phyloP scores from a whole-genome alignment of 2,329 filamentous ascomycete genomes.

The Metarhizium guizhouense region DNA sequence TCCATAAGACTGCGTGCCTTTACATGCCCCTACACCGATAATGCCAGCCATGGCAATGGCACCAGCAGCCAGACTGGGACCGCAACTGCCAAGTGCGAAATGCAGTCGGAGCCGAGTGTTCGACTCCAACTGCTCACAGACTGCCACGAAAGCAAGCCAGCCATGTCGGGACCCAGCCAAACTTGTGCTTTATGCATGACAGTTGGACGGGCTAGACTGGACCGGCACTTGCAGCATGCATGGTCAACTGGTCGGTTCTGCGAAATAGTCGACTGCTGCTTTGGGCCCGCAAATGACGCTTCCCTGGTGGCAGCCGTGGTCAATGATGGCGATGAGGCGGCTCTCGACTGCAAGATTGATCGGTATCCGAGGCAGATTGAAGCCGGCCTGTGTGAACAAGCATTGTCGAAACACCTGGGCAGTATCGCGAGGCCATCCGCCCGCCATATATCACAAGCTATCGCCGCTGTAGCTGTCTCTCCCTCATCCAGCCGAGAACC shows the following conservation, averaged over 20 bases:
- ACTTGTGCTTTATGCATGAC: slow-evolving; percentile 13
- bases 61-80: not conserved
- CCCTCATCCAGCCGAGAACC: too few species aligned
- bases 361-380: not conserved
- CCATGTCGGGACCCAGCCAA: slow-evolving; percentile 17
- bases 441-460: too few species aligned
- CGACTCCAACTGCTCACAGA: slow-evolving; percentile 12
- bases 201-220: slow-evolving; percentile 7
- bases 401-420: too few species aligned
- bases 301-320: not conserved
- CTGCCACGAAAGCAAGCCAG: slow-evolving; percentile 29
- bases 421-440: too few species aligned
- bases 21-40: not conserved
- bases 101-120: not conserved
- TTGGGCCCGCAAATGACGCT: not conserved
- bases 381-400: not conserved
- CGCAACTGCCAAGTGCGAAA: not conserved
- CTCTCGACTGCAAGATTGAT: not conserved
- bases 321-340: not conserved
- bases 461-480: too few species aligned
- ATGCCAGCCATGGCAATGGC: not conserved
- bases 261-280: too few species aligned
- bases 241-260: not conserved
- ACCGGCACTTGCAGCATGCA: slow-evolving; percentile 20
- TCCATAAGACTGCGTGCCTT: not conserved